These are phyloP conservation scores for Acacia pycnantha DNA, from an alignment of 331 rosid species.

Conservation along the genomic window DNA sequence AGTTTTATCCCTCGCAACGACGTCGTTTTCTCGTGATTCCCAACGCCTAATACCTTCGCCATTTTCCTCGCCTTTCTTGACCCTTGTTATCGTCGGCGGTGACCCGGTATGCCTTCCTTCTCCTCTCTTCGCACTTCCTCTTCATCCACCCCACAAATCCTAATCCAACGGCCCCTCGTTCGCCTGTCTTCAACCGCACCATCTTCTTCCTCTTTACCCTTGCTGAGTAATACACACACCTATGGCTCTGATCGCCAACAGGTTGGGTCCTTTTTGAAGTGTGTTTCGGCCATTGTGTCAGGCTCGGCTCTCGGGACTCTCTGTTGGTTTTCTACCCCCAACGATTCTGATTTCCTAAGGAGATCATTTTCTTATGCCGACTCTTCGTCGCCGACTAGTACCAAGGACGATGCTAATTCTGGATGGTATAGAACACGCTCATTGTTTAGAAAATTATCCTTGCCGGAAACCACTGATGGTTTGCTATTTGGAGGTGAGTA, in stretches of 20 bases:
- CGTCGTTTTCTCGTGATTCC: not conserved
- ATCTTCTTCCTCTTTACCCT: slow-evolving; percentile 5
- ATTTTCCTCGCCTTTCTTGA: not conserved
- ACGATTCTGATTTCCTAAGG: slow-evolving; percentile 9
- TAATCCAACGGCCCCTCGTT: slow-evolving; percentile 25
- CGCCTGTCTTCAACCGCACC: slow-evolving; percentile 17
- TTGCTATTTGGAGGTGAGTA: slow-evolving; percentile 55
- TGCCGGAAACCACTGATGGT: slow-evolving; percentile 44
- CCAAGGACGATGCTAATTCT: slow-evolving; percentile 11
- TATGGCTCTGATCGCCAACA: not conserved
- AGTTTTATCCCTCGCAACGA: not conserved
- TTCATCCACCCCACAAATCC: not conserved
- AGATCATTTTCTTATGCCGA: slow-evolving; percentile 28
- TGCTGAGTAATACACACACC: not conserved
- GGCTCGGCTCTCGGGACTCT: slow-evolving; percentile 61
- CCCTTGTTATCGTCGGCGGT: no score
- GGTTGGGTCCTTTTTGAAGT: not conserved
- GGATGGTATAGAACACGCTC: slow-evolving; percentile 32
- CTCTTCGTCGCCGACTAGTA: slow-evolving; percentile 21
- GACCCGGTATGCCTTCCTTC: slow-evolving; percentile 25
- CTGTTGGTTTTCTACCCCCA: slow-evolving; percentile 41
- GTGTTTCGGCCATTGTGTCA: slow-evolving; percentile 9
- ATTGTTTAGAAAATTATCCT: slow-evolving; percentile 40
- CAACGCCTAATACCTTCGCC: not conserved
- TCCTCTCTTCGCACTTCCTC: slow-evolving; percentile 32